Evolutionary conservation across 148 eudicot species (phyloP).

Genomic region (Persicaria maculosa): DNA sequence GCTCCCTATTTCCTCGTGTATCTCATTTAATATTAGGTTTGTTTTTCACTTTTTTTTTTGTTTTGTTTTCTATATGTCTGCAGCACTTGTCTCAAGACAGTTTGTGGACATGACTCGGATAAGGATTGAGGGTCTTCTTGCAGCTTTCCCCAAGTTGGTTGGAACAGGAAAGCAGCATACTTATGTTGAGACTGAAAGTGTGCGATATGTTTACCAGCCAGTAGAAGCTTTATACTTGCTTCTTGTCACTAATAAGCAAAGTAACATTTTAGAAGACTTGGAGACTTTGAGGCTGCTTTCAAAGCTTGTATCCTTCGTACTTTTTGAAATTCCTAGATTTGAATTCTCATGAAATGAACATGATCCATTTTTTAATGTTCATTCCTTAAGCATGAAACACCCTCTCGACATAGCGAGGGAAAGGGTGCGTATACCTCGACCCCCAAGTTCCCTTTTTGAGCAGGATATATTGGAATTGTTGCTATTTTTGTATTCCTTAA

Average conservation of each 20-base stretch:
- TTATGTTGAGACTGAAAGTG: conserved; percentile 94
- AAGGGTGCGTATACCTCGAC: too few relatives aligned
- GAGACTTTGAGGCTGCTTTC: conserved; percentile 95
- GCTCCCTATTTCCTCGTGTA: neutral
- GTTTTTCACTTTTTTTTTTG: neutral
- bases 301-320: conserved; percentile 68
- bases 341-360: neutral
- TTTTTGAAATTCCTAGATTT: neutral
- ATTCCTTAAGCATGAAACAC: too few relatives aligned
- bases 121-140: conserved; percentile 87
- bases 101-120: conserved; percentile 92
- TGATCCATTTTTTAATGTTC: neutral
- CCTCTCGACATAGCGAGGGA: too few relatives aligned
- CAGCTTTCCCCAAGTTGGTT: conserved; percentile 93
- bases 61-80: neutral
- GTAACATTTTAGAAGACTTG: conserved; percentile 98
- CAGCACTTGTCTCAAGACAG: conserved; percentile 97
- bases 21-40: neutral
- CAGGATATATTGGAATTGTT: too few relatives aligned
- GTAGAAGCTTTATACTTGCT: conserved; percentile 79
- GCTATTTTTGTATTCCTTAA: conserved; percentile 31
- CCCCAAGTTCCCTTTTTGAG: too few relatives aligned
- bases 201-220: conserved; percentile 97
- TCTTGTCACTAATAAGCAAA: conserved; percentile 89
- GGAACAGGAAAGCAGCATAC: conserved; percentile 99